Evolutionary conservation across 2,329 filamentous ascomycete species (phyloP), one percentile per base, ranked within the genome.

Genomic region (Trichoderma koningiopsis): DNA sequence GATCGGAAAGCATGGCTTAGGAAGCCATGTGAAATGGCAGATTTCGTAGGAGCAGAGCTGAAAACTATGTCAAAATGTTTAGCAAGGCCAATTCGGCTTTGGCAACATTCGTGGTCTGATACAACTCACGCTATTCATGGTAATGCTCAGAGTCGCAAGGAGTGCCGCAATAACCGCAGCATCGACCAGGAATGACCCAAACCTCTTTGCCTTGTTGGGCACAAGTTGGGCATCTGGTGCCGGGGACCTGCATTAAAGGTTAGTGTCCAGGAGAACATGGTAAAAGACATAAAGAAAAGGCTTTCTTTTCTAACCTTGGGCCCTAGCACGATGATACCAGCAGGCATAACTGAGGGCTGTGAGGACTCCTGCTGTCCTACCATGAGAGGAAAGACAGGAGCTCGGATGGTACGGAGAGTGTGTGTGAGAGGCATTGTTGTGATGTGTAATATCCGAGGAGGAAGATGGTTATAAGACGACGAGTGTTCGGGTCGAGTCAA

Each of bases 131-230:
- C 52, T 40, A 56, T 52, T 52, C 63, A 29, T 47, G 24, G 58
- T 70, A 27, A 53, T 58, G 22, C 52, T 70, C 53, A 22, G 37
- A 52, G 57, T 77, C 78, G 58, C 79, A 81, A 5, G 83, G 81
- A 29, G 84, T 85, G 61, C 84, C 84, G 76, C 84, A 86, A 72
- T 83, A 82, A 37, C 82, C 81, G 73, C 85, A 87, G 62, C 78
- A 78, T 68, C 83, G 81, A 64, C 85, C 85, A 37, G 84, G 85
- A 70, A 86, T 85, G 29, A 87, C 85, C 85, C 85, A 87, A 55
- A 85, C 83, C 73, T 87, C 85, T 70, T 83, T 79, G 70, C 85
- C 85, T 57, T 80, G 78, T 53, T 78, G 75, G 62, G 81, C 80
- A 72, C 85, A 87, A 5, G 81, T 86, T 59, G 85, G 84, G 75